phyloP scores from a whole-genome alignment of 2,329 filamentous ascomycete genomes.

The Penicillium oxalicum region DNA sequence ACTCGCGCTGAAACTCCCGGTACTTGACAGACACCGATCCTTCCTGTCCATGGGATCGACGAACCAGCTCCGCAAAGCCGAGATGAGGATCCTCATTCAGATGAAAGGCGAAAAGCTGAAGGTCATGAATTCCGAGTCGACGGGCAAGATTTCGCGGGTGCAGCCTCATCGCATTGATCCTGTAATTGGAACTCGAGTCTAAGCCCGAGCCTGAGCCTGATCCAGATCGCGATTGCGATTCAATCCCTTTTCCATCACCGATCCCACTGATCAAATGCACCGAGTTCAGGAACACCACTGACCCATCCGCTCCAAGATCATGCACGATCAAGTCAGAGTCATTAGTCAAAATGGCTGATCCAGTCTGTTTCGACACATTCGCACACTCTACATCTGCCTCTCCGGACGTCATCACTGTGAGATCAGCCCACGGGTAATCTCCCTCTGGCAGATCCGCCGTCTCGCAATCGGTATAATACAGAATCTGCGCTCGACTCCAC shows the following conservation, averaged over 20 bases:
- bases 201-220: too few species aligned
- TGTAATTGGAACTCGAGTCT: neutral
- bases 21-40: conserved; percentile 19
- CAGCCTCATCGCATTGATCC: conserved; percentile 34
- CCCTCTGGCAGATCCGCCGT: conserved; percentile 12
- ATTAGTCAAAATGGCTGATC: conserved; percentile 63
- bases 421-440: conserved; percentile 30
- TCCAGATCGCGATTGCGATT: neutral
- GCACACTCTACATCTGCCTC: conserved; percentile 85
- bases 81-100: conserved; percentile 27
- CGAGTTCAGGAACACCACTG: conserved; percentile 64
- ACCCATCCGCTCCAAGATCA: conserved; percentile 56
- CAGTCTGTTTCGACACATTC: conserved; percentile 50
- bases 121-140: conserved; percentile 28
- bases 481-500: conserved; percentile 28
- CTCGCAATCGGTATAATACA: conserved; percentile 8
- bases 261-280: conserved; percentile 39
- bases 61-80: conserved; percentile 27
- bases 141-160: conserved; percentile 29
- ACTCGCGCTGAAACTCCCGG: conserved; percentile 33
- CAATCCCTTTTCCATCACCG: conserved; percentile 6
- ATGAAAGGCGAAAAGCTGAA: conserved; percentile 39
- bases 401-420: conserved; percentile 62
- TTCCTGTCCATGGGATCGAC: conserved; percentile 23
- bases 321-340: conserved; percentile 82